Conservation (phyloP, 2,329 filamentous ascomycete genomes). For the Penicillium decumbens region DNA sequence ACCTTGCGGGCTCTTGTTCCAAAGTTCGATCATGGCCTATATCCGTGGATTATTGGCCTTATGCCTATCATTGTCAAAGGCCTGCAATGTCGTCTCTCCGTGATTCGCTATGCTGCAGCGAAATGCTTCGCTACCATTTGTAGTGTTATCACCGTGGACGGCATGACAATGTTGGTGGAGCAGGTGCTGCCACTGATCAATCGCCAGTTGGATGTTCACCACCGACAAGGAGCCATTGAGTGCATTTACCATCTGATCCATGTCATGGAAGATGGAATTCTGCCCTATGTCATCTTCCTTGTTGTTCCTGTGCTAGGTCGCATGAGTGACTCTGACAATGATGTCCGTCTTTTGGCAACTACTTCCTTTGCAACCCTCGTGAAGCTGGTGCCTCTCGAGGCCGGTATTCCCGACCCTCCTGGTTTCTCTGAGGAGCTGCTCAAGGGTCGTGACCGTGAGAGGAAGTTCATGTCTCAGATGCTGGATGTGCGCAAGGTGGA, state of each 20-base stretch:
- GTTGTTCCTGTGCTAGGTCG: slow-evolving; percentile 94
- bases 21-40: slow-evolving; percentile 71
- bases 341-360: slow-evolving; percentile 87
- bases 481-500: slow-evolving; percentile 97
- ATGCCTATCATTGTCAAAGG: slow-evolving; percentile 83
- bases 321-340: slow-evolving; percentile 98
- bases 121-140: slow-evolving; percentile 97
- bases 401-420: slow-evolving; percentile 92
- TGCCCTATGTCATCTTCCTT: slow-evolving; percentile 98
- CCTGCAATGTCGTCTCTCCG: slow-evolving; percentile 79
- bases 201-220: slow-evolving; percentile 81
- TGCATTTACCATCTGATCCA: slow-evolving; percentile 95
- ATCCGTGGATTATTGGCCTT: slow-evolving; percentile 75
- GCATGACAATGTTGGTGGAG: slow-evolving; percentile 93
- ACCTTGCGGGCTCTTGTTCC: slow-evolving; percentile 88
- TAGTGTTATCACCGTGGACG: slow-evolving; percentile 90
- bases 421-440: slow-evolving; percentile 84
- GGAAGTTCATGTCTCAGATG: slow-evolving; percentile 94
- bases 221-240: slow-evolving; percentile 89
- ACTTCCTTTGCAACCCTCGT: slow-evolving; percentile 96
- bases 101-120: slow-evolving; percentile 92
- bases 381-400: slow-evolving; percentile 93
- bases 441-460: slow-evolving; percentile 84
- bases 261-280: slow-evolving; percentile 92
- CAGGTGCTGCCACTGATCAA: slow-evolving; percentile 86